Conservation (phyloP, 1,139 yeast genomes). For the Yamadazyma trypodendri region DNA sequence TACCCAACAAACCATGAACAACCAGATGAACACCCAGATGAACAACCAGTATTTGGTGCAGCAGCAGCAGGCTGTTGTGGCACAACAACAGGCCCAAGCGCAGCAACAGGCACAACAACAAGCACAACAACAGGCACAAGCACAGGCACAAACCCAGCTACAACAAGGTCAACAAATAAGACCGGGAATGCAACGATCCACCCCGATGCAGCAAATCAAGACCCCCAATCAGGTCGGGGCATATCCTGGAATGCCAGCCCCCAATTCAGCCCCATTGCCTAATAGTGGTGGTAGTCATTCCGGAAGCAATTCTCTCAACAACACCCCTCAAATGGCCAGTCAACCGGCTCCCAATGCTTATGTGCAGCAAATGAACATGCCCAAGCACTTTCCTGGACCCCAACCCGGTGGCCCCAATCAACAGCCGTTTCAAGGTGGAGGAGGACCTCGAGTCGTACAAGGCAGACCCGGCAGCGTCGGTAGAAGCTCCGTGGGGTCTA, state of each 20-base stretch:
- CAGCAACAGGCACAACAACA: neutral
- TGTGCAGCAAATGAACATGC: slow-evolving; percentile 5
- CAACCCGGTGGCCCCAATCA: neutral
- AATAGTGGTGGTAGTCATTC: slow-evolving; percentile 17
- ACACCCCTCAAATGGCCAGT: slow-evolving; percentile 29
- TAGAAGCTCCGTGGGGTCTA: slow-evolving; percentile 1
- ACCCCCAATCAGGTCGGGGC: slow-evolving; percentile 10
- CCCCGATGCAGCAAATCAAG: slow-evolving; percentile 19
- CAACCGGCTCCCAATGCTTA: slow-evolving; percentile 15
- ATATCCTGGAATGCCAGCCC: slow-evolving; percentile 19
- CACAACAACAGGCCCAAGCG: slow-evolving; percentile 7
- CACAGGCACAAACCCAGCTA: slow-evolving; percentile 5
- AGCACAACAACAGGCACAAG: slow-evolving; percentile 1
- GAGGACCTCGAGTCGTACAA: slow-evolving; percentile 1
- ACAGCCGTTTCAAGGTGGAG: neutral
- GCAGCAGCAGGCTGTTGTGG: slow-evolving; percentile 8
- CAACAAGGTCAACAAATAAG: slow-evolving; percentile 15
- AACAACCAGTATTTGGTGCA: slow-evolving; percentile 4
- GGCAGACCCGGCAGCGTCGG: slow-evolving; percentile 2
- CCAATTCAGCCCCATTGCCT: slow-evolving; percentile 28
- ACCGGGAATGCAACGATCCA: slow-evolving; percentile 24
- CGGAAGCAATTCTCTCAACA: slow-evolving; percentile 24
- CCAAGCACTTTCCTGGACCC: neutral
- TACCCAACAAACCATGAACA: slow-evolving; percentile 8
- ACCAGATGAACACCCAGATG: slow-evolving; percentile 1